A percentile compares a stretch with the other conserved stretches of the same genome.
phyloP scores from a whole-genome alignment of 2,329 filamentous ascomycete species.

The Leptosphaerulina australis region DNA sequence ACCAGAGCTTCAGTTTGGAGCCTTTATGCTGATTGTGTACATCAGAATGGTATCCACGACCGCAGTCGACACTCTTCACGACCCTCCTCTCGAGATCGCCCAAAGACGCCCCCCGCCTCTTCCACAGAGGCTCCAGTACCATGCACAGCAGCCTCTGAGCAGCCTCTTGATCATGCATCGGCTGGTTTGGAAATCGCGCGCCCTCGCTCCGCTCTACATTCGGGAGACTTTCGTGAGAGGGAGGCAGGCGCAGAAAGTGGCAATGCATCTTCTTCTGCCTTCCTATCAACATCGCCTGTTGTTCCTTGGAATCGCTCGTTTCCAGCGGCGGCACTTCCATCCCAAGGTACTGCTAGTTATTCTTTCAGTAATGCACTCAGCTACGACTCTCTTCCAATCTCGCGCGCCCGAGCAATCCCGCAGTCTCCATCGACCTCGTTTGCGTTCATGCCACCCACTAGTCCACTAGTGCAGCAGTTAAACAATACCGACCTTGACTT shows the following conservation, averaged over 20 bases:
- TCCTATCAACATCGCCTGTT: constrained; percentile 59
- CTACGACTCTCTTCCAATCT: constrained; percentile 43
- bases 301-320: constrained; percentile 63
- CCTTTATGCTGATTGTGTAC: constrained; percentile 22
- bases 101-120: constrained; percentile 44
- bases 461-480: constrained; percentile 85
- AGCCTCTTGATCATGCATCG: constrained; percentile 34
- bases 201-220: constrained; percentile 74
- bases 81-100: constrained; percentile 34
- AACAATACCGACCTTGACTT: constrained; percentile 80
- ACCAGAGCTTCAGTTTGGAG: background rate
- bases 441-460: constrained; percentile 85
- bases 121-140: constrained; percentile 47
- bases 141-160: constrained; percentile 36
- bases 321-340: constrained; percentile 42
- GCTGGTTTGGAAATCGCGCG: constrained; percentile 70
- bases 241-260: constrained; percentile 37
- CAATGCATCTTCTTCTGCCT: constrained; percentile 18
- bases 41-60: constrained; percentile 27
- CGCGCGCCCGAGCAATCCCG: constrained; percentile 51
- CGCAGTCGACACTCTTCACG: constrained; percentile 24
- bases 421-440: constrained; percentile 77
- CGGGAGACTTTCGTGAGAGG: constrained; percentile 65
- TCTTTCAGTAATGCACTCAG: constrained; percentile 22
- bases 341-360: constrained; percentile 24